Percentiles rank a stretch among this genome's conserved stretches.
These are phyloP conservation scores for Platismatia glauca DNA, from an alignment of 495 filamentous ascomycete genomes.

Conservation along the genomic window DNA sequence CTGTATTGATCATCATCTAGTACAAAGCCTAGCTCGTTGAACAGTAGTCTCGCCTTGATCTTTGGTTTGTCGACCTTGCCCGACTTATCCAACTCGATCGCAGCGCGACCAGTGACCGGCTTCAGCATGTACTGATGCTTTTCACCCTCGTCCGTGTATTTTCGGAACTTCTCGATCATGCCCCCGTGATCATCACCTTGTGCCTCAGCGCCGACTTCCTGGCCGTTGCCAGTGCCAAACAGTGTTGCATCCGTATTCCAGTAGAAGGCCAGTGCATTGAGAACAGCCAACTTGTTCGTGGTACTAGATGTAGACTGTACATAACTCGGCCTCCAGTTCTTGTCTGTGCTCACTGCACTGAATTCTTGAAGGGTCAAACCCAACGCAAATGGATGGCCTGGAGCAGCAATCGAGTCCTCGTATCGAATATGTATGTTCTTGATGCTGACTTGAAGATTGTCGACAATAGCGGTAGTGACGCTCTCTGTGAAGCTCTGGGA, in stretches of 20 bases:
- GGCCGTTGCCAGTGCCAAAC: constrained; percentile 62
- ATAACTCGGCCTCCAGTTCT: constrained; percentile 87
- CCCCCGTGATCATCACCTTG: constrained; percentile 60
- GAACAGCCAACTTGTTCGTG: constrained; percentile 84
- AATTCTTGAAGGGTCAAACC: constrained; percentile 89
- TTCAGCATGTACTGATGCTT: constrained; percentile 90
- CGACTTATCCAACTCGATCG: constrained; percentile 87
- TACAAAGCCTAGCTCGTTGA: constrained; percentile 92
- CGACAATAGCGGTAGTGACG: constrained; percentile 87
- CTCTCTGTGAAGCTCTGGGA: constrained; percentile 95
- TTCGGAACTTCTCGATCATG: constrained; percentile 63
- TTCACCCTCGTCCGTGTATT: constrained; percentile 64
- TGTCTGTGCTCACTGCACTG: constrained; percentile 90
- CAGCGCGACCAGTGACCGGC: constrained; percentile 85
- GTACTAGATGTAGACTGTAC: constrained; percentile 74
- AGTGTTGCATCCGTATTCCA: constrained; percentile 92
- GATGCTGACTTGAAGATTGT: constrained; percentile 93
- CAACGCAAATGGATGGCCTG: constrained; percentile 87
- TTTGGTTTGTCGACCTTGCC: constrained; percentile 70
- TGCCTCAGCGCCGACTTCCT: constrained; percentile 51
- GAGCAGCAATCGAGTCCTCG: constrained; percentile 92
- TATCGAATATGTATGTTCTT: constrained; percentile 98
- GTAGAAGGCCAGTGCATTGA: constrained; percentile 83
- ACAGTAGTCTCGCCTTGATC: constrained; percentile 81
- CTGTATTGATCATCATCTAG: constrained; percentile 95